These are phyloP conservation scores for Leccinum variicolor DNA, from an alignment of 768 basidiomycete genomes.

Conservation along the genomic window DNA sequence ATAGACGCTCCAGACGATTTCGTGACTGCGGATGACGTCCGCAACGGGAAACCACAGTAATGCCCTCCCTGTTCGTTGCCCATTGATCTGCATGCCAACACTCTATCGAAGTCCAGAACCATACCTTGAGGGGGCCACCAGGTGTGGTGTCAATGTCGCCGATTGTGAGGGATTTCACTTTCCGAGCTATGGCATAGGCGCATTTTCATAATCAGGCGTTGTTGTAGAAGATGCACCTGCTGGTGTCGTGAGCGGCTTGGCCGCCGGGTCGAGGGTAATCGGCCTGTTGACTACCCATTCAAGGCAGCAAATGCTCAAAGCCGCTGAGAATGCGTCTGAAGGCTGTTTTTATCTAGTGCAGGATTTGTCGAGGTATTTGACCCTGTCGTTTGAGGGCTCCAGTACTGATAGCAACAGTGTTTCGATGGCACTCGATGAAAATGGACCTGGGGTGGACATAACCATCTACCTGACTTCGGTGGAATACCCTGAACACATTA, in stretches of 20 bases:
- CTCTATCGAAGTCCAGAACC: conserved; percentile 67
- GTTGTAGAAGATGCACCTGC: conserved; percentile 93
- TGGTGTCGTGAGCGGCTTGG: conserved; percentile 74
- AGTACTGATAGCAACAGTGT: conserved; percentile 18
- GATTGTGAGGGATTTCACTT: conserved; percentile 18
- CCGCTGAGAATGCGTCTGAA: conserved; percentile 42
- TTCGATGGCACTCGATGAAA: conserved; percentile 27
- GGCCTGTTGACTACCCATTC: conserved; percentile 81
- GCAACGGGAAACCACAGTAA: conserved; percentile 75
- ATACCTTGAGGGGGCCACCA: conserved; percentile 81
- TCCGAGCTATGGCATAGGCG: neutral
- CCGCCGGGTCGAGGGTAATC: conserved; percentile 82
- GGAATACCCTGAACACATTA: neutral
- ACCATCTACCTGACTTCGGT: conserved; percentile 7
- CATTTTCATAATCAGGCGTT: conserved; percentile 45
- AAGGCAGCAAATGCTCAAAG: conserved; percentile 61
- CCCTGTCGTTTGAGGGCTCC: neutral
- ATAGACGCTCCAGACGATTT: conserved; percentile 72
- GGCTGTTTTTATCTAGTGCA: conserved; percentile 53
- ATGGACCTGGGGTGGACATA: conserved; percentile 39
- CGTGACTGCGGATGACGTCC: conserved; percentile 82
- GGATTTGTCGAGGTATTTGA: conserved; percentile 61
- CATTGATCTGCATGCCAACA: conserved; percentile 1
- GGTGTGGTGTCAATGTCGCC: conserved; percentile 55
- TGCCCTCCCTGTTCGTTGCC: conserved; percentile 10